phyloP scores from a whole-genome alignment of 768 basidiomycete species.

The Termitomyces sp. region DNA sequence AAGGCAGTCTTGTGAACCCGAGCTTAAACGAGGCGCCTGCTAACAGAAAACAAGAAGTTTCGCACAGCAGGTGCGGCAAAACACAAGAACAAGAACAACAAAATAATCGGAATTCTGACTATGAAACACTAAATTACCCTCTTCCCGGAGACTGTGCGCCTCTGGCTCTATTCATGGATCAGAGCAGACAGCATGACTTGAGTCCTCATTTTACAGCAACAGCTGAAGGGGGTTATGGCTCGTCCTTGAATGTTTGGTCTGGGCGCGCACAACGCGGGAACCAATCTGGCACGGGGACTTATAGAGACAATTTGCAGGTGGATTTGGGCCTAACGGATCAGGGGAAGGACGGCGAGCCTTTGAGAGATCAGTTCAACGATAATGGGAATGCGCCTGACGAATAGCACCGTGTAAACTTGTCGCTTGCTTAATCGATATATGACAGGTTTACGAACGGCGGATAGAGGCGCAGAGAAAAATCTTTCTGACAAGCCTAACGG shows the following conservation, averaged over 20 bases:
- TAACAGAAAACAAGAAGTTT: background rate
- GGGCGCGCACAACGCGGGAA: slow-evolving; percentile 20
- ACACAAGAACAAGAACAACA: background rate
- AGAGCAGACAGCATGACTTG: background rate
- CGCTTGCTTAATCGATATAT: background rate
- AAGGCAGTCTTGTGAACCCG: slow-evolving; percentile 12
- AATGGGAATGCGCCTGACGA: background rate
- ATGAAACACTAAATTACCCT: slow-evolving; percentile 13
- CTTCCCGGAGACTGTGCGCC: slow-evolving; percentile 7
- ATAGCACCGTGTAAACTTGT: background rate
- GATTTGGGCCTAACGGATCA: slow-evolving; percentile 15
- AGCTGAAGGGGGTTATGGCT: slow-evolving; percentile 21
- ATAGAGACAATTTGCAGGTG: background rate
- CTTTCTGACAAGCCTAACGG: background rate
- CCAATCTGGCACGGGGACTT: slow-evolving; percentile 1
- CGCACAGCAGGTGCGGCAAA: background rate
- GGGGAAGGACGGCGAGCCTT: slow-evolving; percentile 12
- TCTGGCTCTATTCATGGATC: background rate
- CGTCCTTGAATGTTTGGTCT: slow-evolving; percentile 19
- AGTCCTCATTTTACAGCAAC: slow-evolving; percentile 10
- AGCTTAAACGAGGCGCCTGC: slow-evolving; percentile 3
- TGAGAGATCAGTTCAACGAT: slow-evolving; percentile 14
- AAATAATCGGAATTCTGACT: background rate
- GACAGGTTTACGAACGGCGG: background rate
- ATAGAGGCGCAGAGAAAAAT: background rate